Evolutionary conservation across 257 asterid genomes (phyloP).

Genomic region (Plantago elongata): DNA sequence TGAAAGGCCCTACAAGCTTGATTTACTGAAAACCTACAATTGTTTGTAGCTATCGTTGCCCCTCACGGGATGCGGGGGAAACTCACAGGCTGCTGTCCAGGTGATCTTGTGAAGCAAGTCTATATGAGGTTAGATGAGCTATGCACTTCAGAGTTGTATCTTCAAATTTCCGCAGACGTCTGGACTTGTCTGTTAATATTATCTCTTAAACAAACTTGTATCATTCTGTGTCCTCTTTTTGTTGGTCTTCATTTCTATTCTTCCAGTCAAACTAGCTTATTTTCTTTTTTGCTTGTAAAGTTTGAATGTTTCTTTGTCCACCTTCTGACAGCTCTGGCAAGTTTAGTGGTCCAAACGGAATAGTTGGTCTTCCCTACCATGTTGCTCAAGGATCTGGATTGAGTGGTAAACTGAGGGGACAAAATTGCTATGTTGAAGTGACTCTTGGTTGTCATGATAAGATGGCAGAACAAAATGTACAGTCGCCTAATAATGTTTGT

Average conservation of each 20-base stretch:
- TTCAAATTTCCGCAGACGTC: conserved; percentile 3
- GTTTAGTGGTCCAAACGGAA: conserved; percentile 67
- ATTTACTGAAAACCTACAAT: conserved; percentile 17
- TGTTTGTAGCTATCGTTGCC: conserved; percentile 73
- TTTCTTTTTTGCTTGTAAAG: not conserved
- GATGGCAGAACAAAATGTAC: conserved; percentile 31
- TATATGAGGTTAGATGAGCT: conserved; percentile 62
- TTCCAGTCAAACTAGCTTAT: not conserved
- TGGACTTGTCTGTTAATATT: conserved; percentile 14
- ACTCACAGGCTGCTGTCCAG: conserved; percentile 88
- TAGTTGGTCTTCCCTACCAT: conserved; percentile 73
- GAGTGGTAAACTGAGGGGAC: conserved; percentile 65
- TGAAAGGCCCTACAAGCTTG: conserved; percentile 18
- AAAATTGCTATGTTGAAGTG: conserved; percentile 81
- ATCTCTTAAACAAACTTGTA: conserved; percentile 9
- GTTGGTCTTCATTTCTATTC: not conserved
- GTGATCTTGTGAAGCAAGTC: conserved; percentile 95
- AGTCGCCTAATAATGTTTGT: conserved; percentile 34
- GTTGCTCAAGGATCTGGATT: conserved; percentile 60
- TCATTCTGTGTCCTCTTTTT: not conserved
- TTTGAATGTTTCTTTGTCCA: conserved; percentile 10
- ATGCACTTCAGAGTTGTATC: conserved; percentile 4
- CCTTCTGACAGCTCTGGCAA: conserved; percentile 68
- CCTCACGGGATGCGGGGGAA: conserved; percentile 99
- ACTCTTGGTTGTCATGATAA: conserved; percentile 71